Conservation (phyloP, 495 filamentous ascomycete species). For the Annulohypoxylon nitens region DNA sequence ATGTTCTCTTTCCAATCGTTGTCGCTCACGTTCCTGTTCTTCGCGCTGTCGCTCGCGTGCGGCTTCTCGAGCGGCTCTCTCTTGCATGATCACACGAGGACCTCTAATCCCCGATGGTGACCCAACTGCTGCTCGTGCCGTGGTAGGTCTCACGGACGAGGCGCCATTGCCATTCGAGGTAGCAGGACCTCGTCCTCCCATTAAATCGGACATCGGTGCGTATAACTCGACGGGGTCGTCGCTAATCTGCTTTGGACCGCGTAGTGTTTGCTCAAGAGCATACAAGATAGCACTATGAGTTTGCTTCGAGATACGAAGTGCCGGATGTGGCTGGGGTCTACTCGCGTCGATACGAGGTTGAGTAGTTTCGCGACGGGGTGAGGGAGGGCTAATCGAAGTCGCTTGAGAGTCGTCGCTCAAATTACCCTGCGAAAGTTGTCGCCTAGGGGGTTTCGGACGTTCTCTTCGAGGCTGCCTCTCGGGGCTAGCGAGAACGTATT, state of each 20-base stretch:
- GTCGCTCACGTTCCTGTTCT: slow-evolving; percentile 69
- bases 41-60: slow-evolving; percentile 63
- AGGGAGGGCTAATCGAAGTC: slow-evolving; percentile 48
- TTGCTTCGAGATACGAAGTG: slow-evolving; percentile 60
- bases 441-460: slow-evolving; percentile 46
- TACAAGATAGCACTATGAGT: slow-evolving; percentile 81
- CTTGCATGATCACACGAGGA: slow-evolving; percentile 82
- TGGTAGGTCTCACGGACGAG: slow-evolving; percentile 57
- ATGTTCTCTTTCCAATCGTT: slow-evolving; percentile 58
- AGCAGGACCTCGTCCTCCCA: slow-evolving; percentile 65
- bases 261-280: slow-evolving; percentile 90
- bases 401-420: slow-evolving; percentile 57
- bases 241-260: slow-evolving; percentile 85
- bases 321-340: slow-evolving; percentile 52
- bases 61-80: slow-evolving; percentile 77
- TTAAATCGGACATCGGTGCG: slow-evolving; percentile 92
- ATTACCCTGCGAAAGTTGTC: slow-evolving; percentile 60
- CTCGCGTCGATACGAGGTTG: slow-evolving; percentile 38
- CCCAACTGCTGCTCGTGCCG: slow-evolving; percentile 59
- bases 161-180: slow-evolving; percentile 64
- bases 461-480: slow-evolving; percentile 39
- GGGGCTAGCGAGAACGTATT: slow-evolving; percentile 40
- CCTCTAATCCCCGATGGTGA: slow-evolving; percentile 67
- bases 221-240: slow-evolving; percentile 88
- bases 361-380: slow-evolving; percentile 41